Evolutionary conservation across 176 grass and related monocot genomes (phyloP).

Genomic region (Pharus latifolius): DNA sequence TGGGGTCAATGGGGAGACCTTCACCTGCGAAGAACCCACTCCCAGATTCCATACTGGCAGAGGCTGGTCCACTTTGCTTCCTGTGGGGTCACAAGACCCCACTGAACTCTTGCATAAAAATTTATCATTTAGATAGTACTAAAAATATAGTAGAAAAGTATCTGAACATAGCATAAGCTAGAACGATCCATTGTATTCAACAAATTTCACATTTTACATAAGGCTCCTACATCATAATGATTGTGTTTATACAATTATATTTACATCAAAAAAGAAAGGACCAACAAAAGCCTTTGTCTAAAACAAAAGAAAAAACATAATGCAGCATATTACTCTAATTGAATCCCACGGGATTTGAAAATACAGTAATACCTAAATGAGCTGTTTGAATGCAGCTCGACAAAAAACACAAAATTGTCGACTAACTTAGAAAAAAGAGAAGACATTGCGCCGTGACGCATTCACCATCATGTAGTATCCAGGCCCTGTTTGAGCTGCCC

Average conservation of each 20-base stretch:
- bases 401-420: constrained; percentile 6
- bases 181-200: not conserved
- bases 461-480: constrained; percentile 2
- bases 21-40: constrained; percentile 40
- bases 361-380: not conserved
- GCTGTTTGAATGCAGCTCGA: not conserved
- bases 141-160: constrained; percentile 7
- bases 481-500: not conserved
- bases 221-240: not conserved
- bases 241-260: not conserved
- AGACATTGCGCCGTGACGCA: constrained; percentile 4
- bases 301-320: not conserved
- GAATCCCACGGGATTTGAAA: not conserved
- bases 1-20: constrained; percentile 59
- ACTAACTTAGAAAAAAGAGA: constrained; percentile 1
- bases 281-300: not conserved
- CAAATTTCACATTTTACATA: not conserved
- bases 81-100: constrained; percentile 16
- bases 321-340: not conserved
- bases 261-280: not conserved
- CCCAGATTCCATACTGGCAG: constrained; percentile 52
- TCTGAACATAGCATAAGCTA: not conserved
- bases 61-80: constrained; percentile 1
- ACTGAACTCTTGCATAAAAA: constrained; percentile 27
- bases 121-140: constrained; percentile 2